phyloP scores from a whole-genome alignment of 2,329 filamentous ascomycete species.

The Fusarium oligoseptatum region DNA sequence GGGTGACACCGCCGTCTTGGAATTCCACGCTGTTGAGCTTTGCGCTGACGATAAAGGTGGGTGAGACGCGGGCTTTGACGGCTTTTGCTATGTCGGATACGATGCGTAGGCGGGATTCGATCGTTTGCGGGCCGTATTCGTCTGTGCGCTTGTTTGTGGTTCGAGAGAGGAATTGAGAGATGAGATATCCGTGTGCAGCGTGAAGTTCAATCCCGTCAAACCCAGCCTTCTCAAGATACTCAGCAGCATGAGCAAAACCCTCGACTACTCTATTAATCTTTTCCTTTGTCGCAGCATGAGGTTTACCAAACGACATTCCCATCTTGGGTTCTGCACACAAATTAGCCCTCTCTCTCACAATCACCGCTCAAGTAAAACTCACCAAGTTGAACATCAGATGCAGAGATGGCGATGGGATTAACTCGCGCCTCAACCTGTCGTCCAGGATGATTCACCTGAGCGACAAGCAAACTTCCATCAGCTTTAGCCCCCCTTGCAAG shows the following conservation, averaged over 20 bases:
- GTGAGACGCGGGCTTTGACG: slow-evolving; percentile 48
- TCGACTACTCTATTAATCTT: slow-evolving; percentile 71
- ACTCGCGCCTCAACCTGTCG: slow-evolving; percentile 59
- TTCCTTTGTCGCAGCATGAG: slow-evolving; percentile 64
- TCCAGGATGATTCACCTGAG: slow-evolving; percentile 63
- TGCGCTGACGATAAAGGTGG: slow-evolving; percentile 61
- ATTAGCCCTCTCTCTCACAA: not conserved
- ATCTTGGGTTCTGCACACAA: slow-evolving; percentile 31
- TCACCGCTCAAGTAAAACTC: not conserved
- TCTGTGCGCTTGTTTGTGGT: slow-evolving; percentile 65
- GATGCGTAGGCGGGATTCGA: slow-evolving; percentile 60
- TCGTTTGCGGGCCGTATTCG: slow-evolving; percentile 58
- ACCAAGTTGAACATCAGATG: slow-evolving; percentile 55
- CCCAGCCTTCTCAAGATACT: slow-evolving; percentile 73
- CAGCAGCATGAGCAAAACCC: slow-evolving; percentile 72
- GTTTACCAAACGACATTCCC: slow-evolving; percentile 59
- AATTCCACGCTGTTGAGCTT: slow-evolving; percentile 71
- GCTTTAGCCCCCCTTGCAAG: slow-evolving; percentile 68
- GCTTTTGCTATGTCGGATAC: slow-evolving; percentile 57
- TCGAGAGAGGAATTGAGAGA: slow-evolving; percentile 65
- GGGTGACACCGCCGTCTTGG: slow-evolving; percentile 64
- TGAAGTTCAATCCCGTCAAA: slow-evolving; percentile 68
- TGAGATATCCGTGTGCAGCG: slow-evolving; percentile 66
- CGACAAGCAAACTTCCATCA: slow-evolving; percentile 71
- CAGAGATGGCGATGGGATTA: slow-evolving; percentile 56